A percentile compares a stretch with the other conserved stretches of the same genome.
Evolutionary conservation across 768 basidiomycete species (phyloP).

Genomic region (Pleurotus cornucopiae): DNA sequence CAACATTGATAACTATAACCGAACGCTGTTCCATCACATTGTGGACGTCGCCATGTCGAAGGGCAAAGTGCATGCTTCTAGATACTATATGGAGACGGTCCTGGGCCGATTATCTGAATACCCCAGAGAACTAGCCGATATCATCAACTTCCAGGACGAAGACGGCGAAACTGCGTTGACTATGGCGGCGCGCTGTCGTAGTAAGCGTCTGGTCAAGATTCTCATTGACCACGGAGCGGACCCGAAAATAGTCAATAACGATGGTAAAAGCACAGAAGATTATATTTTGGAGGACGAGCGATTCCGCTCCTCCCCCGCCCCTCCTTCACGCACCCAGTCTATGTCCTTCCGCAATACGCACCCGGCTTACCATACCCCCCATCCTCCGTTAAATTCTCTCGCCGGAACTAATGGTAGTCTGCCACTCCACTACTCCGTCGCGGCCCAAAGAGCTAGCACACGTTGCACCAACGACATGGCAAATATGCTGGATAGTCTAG

Average conservation of each 20-base stretch:
- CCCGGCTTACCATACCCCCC: constrained; percentile 48
- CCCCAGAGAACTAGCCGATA: constrained; percentile 93
- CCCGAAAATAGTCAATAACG: constrained; percentile 89
- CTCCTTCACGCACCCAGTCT: constrained; percentile 57
- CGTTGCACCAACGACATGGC: constrained; percentile 83
- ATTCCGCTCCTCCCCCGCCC: constrained; percentile 86
- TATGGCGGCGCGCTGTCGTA: constrained; percentile 92
- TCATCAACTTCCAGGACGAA: constrained; percentile 99
- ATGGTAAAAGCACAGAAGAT: constrained; percentile 96
- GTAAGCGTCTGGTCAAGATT: constrained; percentile 91
- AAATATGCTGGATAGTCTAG: constrained; percentile 82
- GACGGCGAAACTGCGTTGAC: constrained; percentile 98
- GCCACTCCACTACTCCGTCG: constrained; percentile 79
- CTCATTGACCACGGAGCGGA: constrained; percentile 96
- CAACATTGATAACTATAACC: constrained; percentile 97
- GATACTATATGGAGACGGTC: constrained; percentile 99
- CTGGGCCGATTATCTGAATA: constrained; percentile 84
- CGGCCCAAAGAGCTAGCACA: constrained; percentile 83
- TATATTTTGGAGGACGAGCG: constrained; percentile 98
- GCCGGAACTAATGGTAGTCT: constrained; percentile 56
- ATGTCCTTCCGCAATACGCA: constrained; percentile 78
- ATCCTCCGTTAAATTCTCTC: constrained; percentile 37
- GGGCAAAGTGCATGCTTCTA: constrained; percentile 94
- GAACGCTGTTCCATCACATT: constrained; percentile 97
- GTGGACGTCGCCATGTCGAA: constrained; percentile 97